Conservation (phyloP, 768 basidiomycete genomes). For the Suillus clintonianus region DNA sequence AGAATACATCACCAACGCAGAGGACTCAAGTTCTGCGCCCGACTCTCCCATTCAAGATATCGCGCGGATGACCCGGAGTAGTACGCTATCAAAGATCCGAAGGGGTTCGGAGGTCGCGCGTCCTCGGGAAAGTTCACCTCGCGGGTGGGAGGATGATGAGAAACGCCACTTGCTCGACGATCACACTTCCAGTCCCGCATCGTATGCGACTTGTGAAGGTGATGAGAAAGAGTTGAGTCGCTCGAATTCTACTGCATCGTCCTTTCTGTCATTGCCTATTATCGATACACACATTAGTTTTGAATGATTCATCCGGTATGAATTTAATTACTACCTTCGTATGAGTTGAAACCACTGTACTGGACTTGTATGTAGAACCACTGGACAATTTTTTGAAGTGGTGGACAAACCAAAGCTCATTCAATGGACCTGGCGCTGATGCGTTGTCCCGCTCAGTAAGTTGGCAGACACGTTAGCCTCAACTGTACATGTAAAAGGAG, state of each 20-base stretch:
- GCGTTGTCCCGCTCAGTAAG: background rate
- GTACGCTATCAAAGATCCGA: constrained; percentile 43
- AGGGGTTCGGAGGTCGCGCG: constrained; percentile 33
- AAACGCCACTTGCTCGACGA: constrained; percentile 22
- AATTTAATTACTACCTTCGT: background rate
- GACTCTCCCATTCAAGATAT: constrained; percentile 19
- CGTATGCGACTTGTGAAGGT: constrained; percentile 11
- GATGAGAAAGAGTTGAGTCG: constrained; percentile 14
- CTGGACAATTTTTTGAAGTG: background rate
- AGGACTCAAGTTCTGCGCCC: constrained; percentile 6
- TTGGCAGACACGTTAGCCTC: no score
- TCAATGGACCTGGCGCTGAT: background rate
- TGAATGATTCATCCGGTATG: background rate
- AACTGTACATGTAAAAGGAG: no score
- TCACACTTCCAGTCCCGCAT: background rate
- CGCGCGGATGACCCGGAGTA: constrained; percentile 33
- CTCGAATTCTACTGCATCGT: constrained; percentile 28
- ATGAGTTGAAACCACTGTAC: background rate
- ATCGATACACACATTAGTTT: background rate
- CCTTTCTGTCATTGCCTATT: constrained; percentile 2
- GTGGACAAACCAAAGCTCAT: background rate
- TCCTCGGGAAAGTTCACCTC: constrained; percentile 18
- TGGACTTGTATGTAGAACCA: background rate
- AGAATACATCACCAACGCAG: constrained; percentile 42
- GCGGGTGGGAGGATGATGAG: constrained; percentile 18